Conservation (phyloP, 257 asterid genomes). For the Forsythia viridissima region DNA sequence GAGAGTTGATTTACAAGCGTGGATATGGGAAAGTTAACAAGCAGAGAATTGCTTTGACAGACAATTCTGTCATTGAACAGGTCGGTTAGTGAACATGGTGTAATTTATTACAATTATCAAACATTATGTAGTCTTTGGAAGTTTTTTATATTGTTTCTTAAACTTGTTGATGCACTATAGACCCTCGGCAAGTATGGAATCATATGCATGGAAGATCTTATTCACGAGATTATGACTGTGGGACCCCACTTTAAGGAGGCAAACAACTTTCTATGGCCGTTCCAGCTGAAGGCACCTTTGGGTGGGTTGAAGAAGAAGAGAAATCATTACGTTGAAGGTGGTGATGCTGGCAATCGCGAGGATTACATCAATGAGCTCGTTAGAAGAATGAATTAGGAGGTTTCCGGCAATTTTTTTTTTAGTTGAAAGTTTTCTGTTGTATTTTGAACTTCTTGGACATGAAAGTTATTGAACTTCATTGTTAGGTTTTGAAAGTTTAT, state of each 20-base stretch:
- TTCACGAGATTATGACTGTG: constrained; percentile 56
- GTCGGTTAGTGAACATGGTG: constrained; percentile 8
- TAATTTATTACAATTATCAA: background rate
- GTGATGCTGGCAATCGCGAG: constrained; percentile 65
- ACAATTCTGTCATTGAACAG: constrained; percentile 56
- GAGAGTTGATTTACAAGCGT: constrained; percentile 56
- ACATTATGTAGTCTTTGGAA: background rate
- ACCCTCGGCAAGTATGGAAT: constrained; percentile 48
- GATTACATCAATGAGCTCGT: constrained; percentile 54
- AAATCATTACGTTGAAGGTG: constrained; percentile 66
- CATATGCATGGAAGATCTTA: constrained; percentile 54
- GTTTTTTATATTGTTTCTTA: background rate
- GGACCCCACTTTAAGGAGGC: constrained; percentile 66
- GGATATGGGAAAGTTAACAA: constrained; percentile 58
- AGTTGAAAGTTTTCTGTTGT: background rate
- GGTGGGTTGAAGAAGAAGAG: constrained; percentile 70
- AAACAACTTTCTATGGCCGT: constrained; percentile 63
- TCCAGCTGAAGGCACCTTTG: constrained; percentile 61
- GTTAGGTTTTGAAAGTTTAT: background rate
- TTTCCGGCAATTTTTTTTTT: background rate
- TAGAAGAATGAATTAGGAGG: constrained; percentile 51
- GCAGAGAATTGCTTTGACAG: constrained; percentile 52
- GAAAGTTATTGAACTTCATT: background rate
- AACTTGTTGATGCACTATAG: constrained; percentile 17
- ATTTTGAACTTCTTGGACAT: background rate